phyloP scores from a whole-genome alignment of 345 rosid genomes.

The Eucalyptus tenuipes region DNA sequence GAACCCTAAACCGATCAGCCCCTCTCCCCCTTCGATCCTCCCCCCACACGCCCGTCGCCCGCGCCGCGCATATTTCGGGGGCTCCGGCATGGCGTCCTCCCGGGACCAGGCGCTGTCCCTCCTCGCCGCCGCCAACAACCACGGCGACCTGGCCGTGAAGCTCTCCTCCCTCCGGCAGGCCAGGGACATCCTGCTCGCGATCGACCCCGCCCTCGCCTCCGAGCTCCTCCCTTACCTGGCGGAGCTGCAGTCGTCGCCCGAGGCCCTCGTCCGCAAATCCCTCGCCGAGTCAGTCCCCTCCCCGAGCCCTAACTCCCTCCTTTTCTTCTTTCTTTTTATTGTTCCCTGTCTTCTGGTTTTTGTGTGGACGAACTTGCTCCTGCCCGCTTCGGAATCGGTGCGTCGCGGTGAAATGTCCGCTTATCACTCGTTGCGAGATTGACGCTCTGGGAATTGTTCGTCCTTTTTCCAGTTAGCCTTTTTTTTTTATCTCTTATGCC shows the following conservation, averaged over 20 bases:
- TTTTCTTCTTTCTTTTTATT: too few species aligned
- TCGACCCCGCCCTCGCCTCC: conserved; percentile 53
- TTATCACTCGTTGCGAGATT: neutral
- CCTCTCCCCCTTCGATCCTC: neutral
- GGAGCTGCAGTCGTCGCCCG: conserved; percentile 72
- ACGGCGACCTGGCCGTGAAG: conserved; percentile 78
- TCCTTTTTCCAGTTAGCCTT: neutral
- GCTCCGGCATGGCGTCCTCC: conserved; percentile 7
- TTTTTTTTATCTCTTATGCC: neutral
- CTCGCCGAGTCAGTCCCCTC: conserved; percentile 62
- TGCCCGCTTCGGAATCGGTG: neutral
- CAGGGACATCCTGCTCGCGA: conserved; percentile 51
- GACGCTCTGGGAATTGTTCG: neutral
- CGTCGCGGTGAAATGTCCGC: neutral
- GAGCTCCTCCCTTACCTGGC: conserved; percentile 70
- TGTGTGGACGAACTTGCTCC: neutral
- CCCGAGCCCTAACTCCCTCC: neutral
- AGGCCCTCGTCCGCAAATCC: conserved; percentile 59
- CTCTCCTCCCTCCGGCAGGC: conserved; percentile 82
- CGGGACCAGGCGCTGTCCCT: conserved; percentile 69
- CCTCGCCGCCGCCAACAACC: conserved; percentile 70
- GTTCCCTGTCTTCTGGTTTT: neutral
- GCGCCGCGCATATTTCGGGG: neutral
- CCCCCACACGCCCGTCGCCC: neutral
- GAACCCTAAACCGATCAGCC: neutral